Evolutionary conservation across 2,329 filamentous ascomycete species (phyloP), one percentile per base, ranked within the genome.

Genomic region (Aspergillus amoenus): DNA sequence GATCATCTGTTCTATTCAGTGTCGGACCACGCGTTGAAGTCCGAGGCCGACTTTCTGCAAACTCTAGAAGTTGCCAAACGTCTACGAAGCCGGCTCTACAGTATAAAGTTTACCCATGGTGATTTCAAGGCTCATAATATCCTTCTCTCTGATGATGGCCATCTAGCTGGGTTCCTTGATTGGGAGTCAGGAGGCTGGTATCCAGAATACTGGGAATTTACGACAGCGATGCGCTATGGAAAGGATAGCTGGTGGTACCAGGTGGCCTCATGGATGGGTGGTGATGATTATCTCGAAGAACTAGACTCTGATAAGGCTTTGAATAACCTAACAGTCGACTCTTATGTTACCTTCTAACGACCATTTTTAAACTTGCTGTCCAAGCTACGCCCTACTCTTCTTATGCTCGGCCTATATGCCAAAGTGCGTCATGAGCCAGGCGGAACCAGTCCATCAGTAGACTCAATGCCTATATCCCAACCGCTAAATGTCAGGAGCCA

Each of bases 11-110:
- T 74, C 8, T 48, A 45, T 30, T 58, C 66, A 2, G 61, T 66
- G 41, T 74, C 68, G 2, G 5, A 39, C 3, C 65, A 74, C 48
- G 62, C 59, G 7, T 73, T 74, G 51, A 45, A 62, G 55, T 68
- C 67, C 0, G 54, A 27, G 9, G 55, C 59, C 7, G 64, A 66
- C 43, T 76, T 71, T 40, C 39, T 71, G 12, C 43, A 66, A 7
- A 59, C 62, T 12, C 27, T 73, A 4, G 41, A 41, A 15, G 49
- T 59, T 24, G 70, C 69, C 7, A 69, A 59, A n/a, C 57, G 21
- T 2, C 18, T 60, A 15, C 22, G 34, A 12, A 18, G 45, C 4
- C n/a, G n/a, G n/a, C n/a, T 12, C 1, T 45, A 57, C 45, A 27
- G n/a, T 32, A 48, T 30, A n/a, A 37, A 32, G 4, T 68, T 68